Base-by-base conservation (phyloP, 352 stramenopile species). In the Bremia lactucae region DNA sequence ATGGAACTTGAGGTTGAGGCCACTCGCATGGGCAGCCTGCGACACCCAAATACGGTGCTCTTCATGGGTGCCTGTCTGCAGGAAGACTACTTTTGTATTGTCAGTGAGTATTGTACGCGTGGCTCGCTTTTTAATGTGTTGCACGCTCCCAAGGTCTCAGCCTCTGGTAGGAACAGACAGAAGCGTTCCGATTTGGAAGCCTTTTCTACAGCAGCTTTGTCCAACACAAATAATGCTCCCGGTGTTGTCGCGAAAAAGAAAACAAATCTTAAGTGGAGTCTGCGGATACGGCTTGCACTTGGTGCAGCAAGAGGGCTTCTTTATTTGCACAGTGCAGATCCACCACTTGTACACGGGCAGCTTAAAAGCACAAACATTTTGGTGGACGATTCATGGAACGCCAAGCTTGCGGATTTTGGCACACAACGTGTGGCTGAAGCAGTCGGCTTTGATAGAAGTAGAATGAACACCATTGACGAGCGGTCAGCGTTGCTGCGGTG, bases 11-110 rank as follows among this genome's bases (percentile, higher is more conserved):
- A 89, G 49, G 59, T 84, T 21, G 77, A 90, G 38, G 80, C 78
- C 36, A 74, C 75, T 23, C 71, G 80, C 36, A 93, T 93, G 77
- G 79, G 80, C 42, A 87, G 75, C 34, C 77, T 99, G 53, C 71
- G 94, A n/a, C 96, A 99, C 68, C 96, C 96, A 2, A 98, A 98
- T 67, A 97, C 97, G 18, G 96, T 97, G 51, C 71, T 98, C 15
- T 98, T 98, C 62, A 98, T 98, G 88, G 95, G 95, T 29, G 94
- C 94, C 24, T 98, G 93, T 65, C 72, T 98, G 10, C 75, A 95
- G 46, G 85, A 94, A 42, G 89, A 95, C 31, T 96, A 97, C 59
- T 89, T 97, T 41, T 96, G 91, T 34, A 97, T 98, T 41, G 77
- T 99, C 18, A 98, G 75, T 48, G 94, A 98, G 63, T 89, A 96